Evolutionary conservation across 352 stramenopile genomes (phyloP).

Genomic region (Phytopythium mirpurense): DNA sequence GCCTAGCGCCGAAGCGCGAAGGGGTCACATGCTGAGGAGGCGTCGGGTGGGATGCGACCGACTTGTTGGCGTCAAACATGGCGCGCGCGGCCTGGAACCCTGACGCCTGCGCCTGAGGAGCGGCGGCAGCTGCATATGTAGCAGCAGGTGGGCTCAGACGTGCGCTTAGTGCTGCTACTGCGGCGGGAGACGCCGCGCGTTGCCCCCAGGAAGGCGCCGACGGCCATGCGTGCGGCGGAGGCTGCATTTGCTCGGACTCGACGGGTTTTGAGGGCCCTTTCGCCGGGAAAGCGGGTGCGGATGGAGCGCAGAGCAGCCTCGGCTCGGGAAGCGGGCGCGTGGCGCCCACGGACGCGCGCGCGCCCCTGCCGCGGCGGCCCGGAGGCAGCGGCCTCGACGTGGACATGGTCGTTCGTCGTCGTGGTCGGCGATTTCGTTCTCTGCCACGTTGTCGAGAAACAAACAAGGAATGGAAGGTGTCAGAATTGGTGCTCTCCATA

Average conservation of each 20-base stretch:
- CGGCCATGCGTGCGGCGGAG: not conserved
- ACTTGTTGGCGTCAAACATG: slow-evolving; percentile 23
- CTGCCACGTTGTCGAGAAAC: too few relatives aligned
- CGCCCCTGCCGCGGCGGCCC: slow-evolving; percentile 13
- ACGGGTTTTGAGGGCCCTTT: not conserved
- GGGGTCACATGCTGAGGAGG: not conserved
- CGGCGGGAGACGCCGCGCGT: not conserved
- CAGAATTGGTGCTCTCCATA: not conserved
- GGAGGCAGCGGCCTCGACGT: slow-evolving; percentile 26
- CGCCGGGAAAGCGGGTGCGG: not conserved
- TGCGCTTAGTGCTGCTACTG: not conserved
- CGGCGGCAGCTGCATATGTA: too few relatives aligned
- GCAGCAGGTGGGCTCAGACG: not conserved
- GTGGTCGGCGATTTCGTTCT: too few relatives aligned
- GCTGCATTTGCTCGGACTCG: not conserved
- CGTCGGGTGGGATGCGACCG: not conserved
- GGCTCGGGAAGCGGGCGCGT: slow-evolving; percentile 17
- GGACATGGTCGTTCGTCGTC: slow-evolving; percentile 21
- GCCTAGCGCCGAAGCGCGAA: not conserved
- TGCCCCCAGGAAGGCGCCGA: not conserved
- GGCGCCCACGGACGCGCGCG: slow-evolving; percentile 12
- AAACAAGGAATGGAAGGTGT: too few relatives aligned
- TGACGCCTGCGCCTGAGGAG: slow-evolving; percentile 6
- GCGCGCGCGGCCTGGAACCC: slow-evolving; percentile 21
- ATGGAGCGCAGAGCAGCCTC: slow-evolving; percentile 14